Base-by-base conservation (phyloP, 805 yeast species). In the Blastobotrys chiropterorum region DNA sequence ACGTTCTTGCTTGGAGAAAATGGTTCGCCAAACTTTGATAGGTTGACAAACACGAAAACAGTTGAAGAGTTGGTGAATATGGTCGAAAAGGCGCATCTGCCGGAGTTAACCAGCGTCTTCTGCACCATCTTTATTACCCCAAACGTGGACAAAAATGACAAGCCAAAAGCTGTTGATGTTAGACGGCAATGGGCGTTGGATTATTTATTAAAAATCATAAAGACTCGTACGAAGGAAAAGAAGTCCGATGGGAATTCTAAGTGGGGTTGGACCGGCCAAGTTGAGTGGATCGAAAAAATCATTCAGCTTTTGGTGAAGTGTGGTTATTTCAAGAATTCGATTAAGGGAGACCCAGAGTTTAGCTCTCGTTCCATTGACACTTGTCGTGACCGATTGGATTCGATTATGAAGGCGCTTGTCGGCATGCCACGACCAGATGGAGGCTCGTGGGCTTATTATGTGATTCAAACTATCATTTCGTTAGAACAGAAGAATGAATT, bases 31-130 rank as follows among this genome's bases (percentile, higher is more conserved):
- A 60, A 76, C 80, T 90, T 90, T 66, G 97, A 90, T 66, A 74
- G 77, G 54, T 64, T 86, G 26, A 84, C 96, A 1, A 89, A 85
- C 61, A 71, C 90, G 1, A 88, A 84, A 63, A 79, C 88, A 0
- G 69, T 80, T 11, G 81, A 79, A 42, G 66, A 63, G 13, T 61
- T 82, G 7, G 56, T 81, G 6, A 45, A 58, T 17, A n/a, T 43
- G 4, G 49, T 48, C 15, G 54, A 53, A 5, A 22, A 39, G 1
- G 47, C 43, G 6, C 45, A 52, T 17, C 13, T 62, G 8, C 44
- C 51, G 38, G 58, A 60, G 16, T 53, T 71, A 13, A 72, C 57
- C 7, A 45, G 50, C 21, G 6, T 55, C 38, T 54, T 64, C 19
- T 43, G 56, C 8, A 46, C 48, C 3, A 44, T 52, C 11, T 57